phyloP scores from a whole-genome alignment of 116 monocot species.

The Papilionanthe hybrid region DNA sequence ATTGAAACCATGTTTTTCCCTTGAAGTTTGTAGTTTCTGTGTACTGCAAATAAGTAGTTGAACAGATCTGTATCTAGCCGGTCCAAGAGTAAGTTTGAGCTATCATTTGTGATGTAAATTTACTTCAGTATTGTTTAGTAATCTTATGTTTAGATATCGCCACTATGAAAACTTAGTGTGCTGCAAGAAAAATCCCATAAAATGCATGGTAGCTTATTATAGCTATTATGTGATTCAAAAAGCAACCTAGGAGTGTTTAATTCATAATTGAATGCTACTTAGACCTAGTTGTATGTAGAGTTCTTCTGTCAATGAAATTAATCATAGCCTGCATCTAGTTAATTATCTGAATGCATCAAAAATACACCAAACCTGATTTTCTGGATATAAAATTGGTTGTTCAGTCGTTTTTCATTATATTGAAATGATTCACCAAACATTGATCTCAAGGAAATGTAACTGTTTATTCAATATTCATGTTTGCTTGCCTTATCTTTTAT shows the following conservation, averaged over 20 bases:
- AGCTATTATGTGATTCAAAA: too few species aligned
- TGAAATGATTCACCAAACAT: not conserved
- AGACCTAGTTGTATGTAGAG: not conserved
- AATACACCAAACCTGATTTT: not conserved
- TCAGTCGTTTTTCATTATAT: not conserved
- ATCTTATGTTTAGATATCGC: not conserved
- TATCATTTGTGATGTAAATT: not conserved
- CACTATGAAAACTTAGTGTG: not conserved
- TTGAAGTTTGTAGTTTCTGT: not conserved
- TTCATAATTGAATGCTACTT: not conserved
- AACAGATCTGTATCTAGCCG: not conserved
- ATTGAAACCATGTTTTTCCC: not conserved
- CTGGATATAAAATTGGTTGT: too few species aligned
- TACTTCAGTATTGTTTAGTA: not conserved
- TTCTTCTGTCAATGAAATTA: not conserved
- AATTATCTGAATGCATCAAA: not conserved
- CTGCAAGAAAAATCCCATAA: not conserved
- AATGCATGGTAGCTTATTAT: too few species aligned
- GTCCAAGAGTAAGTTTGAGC: not conserved
- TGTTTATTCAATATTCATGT: not conserved
- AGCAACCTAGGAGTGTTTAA: not conserved
- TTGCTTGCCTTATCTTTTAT: not conserved
- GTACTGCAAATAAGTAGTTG: not conserved
- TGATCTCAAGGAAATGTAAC: not conserved
- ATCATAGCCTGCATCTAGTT: not conserved